A percentile compares a stretch with the other conserved stretches of the same genome.
Conservation (phyloP, 768 basidiomycete species). For the Termitomyces sp. region DNA sequence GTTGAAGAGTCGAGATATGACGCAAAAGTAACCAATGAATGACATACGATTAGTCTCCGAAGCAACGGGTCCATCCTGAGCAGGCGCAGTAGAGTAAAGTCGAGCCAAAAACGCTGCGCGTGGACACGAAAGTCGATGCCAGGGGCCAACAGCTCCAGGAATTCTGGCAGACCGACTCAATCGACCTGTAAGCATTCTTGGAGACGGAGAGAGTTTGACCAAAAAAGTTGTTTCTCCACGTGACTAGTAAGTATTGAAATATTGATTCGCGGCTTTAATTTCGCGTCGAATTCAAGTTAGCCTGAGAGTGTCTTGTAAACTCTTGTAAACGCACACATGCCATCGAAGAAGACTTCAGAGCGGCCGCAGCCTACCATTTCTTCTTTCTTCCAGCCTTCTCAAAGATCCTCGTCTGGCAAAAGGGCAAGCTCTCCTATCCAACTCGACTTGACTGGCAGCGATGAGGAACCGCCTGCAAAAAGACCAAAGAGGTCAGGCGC, state of each 20-base stretch:
- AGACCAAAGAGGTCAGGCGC: conserved; percentile 23
- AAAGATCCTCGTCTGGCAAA: conserved; percentile 10
- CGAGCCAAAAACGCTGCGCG: conserved; percentile 10
- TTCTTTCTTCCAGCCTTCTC: conserved; percentile 33
- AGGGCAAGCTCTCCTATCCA: conserved; percentile 13
- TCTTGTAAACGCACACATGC: conserved; percentile 13
- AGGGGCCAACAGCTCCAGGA: conserved; percentile 10
- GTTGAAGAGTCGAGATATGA: conserved; percentile 1
- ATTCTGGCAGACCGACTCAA: conserved; percentile 20
- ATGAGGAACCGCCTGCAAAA: conserved; percentile 29
- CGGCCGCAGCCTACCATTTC: conserved; percentile 38
- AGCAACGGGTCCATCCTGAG: conserved; percentile 42
- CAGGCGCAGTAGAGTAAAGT: conserved; percentile 25
- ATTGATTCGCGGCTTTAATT: background rate
- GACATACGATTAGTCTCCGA: conserved; percentile 67
- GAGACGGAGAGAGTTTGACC: background rate
- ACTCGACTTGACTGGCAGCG: conserved; percentile 52
- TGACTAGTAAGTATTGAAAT: conserved; percentile 17
- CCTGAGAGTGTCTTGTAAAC: no score
- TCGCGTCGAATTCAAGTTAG: no score
- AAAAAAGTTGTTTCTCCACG: conserved; percentile 21
- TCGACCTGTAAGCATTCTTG: conserved; percentile 19
- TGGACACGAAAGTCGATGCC: conserved; percentile 6
- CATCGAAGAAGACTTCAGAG: conserved; percentile 9
- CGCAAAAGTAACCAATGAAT: background rate